Conservation (phyloP, 257 asterid species). For the Solanum lignicaule region DNA sequence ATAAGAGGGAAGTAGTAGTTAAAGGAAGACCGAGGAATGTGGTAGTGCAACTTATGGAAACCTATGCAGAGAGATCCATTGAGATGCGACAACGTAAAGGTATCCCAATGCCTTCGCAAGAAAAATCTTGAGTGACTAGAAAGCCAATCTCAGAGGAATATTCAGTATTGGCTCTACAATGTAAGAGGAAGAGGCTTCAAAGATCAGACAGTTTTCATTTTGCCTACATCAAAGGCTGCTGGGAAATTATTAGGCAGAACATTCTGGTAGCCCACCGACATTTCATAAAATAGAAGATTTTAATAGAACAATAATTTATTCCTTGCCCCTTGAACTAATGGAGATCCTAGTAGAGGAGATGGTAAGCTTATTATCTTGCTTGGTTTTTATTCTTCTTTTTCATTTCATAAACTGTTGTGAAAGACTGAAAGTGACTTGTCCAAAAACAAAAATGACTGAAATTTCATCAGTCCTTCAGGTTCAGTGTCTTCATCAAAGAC, state of each 20-base stretch:
- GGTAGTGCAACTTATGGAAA: not conserved
- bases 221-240: not conserved
- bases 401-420: not conserved
- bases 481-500: not conserved
- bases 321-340: not conserved
- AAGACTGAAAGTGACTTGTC: not conserved
- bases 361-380: not conserved
- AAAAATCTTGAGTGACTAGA: not conserved
- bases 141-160: not conserved
- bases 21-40: not conserved
- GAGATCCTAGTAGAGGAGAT: not conserved
- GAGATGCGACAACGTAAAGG: not conserved
- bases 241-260: not conserved
- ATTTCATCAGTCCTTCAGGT: not conserved
- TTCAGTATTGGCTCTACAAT: not conserved
- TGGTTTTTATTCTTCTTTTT: not conserved
- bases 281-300: not conserved
- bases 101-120: not conserved
- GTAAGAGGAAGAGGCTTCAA: not conserved
- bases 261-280: not conserved
- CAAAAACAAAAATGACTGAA: not conserved
- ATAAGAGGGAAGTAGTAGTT: not conserved
- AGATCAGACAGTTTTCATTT: not conserved
- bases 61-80: not conserved
- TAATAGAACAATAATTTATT: not conserved